Conservation (phyloP, 768 basidiomycete species). For the Vararia minispora region DNA sequence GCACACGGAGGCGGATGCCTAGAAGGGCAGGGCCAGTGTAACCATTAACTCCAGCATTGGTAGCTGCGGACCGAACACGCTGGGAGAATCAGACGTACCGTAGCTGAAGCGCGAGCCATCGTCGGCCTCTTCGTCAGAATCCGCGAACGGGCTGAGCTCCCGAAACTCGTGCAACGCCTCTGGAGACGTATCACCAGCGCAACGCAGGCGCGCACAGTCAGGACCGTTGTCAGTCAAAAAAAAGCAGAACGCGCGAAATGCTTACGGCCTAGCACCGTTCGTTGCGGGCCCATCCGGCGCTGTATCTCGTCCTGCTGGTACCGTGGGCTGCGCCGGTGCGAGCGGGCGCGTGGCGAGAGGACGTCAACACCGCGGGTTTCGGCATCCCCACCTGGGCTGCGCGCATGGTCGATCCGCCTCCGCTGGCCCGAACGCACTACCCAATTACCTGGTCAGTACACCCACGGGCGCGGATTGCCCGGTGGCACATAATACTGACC, state of each 20-base stretch:
- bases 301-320: no score
- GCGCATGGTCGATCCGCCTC: no score
- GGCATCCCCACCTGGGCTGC: no score
- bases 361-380: no score
- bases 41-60: not conserved
- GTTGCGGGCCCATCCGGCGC: slow-evolving; percentile 8
- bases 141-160: slow-evolving; percentile 58
- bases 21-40: not conserved
- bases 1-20: slow-evolving; percentile 11
- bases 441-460: no score
- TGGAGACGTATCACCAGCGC: slow-evolving; percentile 19
- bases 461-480: no score
- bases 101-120: slow-evolving; percentile 58
- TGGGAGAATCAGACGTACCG: slow-evolving; percentile 27
- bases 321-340: slow-evolving; percentile 34
- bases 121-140: slow-evolving; percentile 68
- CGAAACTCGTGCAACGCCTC: slow-evolving; percentile 66
- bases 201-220: no score
- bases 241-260: not conserved
- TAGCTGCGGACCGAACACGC: no score
- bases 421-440: no score
- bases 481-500: no score
- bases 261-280: slow-evolving; percentile 57
- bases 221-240: not conserved
- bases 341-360: slow-evolving; percentile 1